Percentiles rank a stretch among this genome's conserved stretches.
These are phyloP conservation scores for Trichoderma virens DNA, from an alignment of 495 filamentous ascomycete species.

Conservation along the genomic window DNA sequence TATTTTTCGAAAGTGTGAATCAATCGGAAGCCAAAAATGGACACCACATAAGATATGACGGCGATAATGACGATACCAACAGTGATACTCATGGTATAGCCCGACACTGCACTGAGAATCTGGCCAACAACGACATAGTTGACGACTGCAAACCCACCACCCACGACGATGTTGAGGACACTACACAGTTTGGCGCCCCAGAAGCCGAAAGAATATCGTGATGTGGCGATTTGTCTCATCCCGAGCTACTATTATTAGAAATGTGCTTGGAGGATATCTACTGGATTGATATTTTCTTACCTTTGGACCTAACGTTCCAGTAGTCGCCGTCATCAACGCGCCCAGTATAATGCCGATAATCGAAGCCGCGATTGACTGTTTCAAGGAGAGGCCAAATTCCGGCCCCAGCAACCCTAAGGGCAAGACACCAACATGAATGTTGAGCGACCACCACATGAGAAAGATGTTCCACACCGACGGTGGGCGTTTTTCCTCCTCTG, in stretches of 20 bases:
- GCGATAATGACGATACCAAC: not conserved
- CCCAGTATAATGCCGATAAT: not conserved
- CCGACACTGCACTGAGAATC: not conserved
- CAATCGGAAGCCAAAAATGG: constrained; percentile 3
- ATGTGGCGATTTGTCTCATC: not conserved
- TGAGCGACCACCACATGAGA: constrained; percentile 2
- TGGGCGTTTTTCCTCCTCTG: not conserved
- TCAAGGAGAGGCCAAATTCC: not conserved
- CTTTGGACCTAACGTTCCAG: not conserved
- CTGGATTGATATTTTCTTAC: not conserved
- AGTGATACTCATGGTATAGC: not conserved
- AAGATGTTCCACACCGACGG: constrained; percentile 1
- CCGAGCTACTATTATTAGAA: not conserved
- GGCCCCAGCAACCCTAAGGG: not conserved
- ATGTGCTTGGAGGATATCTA: not conserved
- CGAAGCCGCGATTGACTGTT: not conserved
- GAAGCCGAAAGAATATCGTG: not conserved
- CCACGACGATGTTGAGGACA: not conserved
- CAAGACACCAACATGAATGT: not conserved
- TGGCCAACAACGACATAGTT: constrained; percentile 3
- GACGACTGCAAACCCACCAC: not conserved
- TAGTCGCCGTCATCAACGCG: not conserved
- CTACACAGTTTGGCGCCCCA: not conserved
- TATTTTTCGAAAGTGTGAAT: not conserved
- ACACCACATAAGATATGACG: constrained; percentile 2